Base-by-base conservation (phyloP, 139 green algal species). In the Picochlorum sp. region DNA sequence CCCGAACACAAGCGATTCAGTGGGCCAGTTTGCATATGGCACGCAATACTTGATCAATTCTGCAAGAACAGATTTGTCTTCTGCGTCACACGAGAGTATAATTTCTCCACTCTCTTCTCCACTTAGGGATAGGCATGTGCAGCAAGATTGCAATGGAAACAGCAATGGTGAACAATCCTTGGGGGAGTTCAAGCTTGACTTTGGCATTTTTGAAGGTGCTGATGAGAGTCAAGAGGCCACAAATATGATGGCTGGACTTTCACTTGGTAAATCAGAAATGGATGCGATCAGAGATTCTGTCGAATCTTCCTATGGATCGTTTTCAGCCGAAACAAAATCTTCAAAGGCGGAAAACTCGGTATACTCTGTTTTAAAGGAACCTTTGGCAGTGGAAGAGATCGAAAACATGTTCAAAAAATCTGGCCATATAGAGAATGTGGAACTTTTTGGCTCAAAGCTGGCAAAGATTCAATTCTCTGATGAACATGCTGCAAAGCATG, bases 361-460 rank as follows among this genome's bases (percentile, higher is more conserved):
- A 23, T 87, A 78, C 69, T 85, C 79, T 2, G 37, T 65, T 3
- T 68, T 87, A 0, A 60, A 44, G 21, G 56, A 75, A 20, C 81
- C 77, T 4, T 51, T 87, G 63, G 74, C 79, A 6, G 69, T 74
- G 55, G 84, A 82, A 13, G 63, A 77, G 9, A 61, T 87, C 11
- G 49, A 70, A 24, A 69, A 86, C 49, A 65, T 84, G 45, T 87
- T 86, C 41, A 72, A 60, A 1, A 49, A 65, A 20, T 74, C 62
- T 18, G 79, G 75, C 18, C 7, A 58, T 70, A 69, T 83, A 15
- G 76, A 82, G 41, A 68, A 50, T 57, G 72, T 81, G 45, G 47
- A 57, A 13, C 55, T 83, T 56, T 63, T 72, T 54, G 52, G 49
- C 3, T 75, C 34, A 41, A 41, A 41, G 34, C 34, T 41, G 7